phyloP scores from a whole-genome alignment of 352 stramenopile species.

The Globisporangium recalcitrans region DNA sequence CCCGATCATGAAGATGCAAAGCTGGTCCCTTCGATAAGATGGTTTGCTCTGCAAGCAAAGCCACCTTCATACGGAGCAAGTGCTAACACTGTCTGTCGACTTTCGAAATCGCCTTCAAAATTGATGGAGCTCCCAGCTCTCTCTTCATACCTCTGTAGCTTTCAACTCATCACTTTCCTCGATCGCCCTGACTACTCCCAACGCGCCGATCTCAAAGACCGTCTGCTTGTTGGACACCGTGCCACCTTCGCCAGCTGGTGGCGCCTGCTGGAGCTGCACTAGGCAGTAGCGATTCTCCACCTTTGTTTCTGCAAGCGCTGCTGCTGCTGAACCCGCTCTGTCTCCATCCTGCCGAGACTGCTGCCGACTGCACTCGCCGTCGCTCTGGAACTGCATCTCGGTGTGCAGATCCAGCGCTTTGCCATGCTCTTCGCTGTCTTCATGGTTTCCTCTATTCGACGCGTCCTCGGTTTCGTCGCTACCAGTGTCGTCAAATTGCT shows the following conservation, averaged over 20 bases:
- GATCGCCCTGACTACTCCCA: neutral
- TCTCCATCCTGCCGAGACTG: neutral
- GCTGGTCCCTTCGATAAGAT: no score
- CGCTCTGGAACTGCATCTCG: conserved; percentile 13
- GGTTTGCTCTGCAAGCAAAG: no score
- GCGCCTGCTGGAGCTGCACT: neutral
- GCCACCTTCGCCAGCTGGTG: neutral
- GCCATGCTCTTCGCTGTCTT: neutral
- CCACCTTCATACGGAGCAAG: no score
- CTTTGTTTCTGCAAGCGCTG: neutral
- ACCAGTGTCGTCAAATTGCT: neutral
- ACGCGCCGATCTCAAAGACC: neutral
- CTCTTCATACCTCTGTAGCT: neutral
- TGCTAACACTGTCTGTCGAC: no score
- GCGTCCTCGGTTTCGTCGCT: neutral
- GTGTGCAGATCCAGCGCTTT: conserved; percentile 7
- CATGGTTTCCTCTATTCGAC: neutral
- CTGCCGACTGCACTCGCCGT: neutral
- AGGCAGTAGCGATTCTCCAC: neutral
- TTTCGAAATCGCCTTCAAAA: no score
- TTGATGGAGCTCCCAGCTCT: no score
- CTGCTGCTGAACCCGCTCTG: neutral
- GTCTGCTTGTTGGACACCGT: neutral
- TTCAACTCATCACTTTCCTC: neutral
- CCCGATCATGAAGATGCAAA: no score